These are phyloP conservation scores for Plasmopara viticola DNA, from an alignment of 352 stramenopile genomes.

Conservation along the genomic window DNA sequence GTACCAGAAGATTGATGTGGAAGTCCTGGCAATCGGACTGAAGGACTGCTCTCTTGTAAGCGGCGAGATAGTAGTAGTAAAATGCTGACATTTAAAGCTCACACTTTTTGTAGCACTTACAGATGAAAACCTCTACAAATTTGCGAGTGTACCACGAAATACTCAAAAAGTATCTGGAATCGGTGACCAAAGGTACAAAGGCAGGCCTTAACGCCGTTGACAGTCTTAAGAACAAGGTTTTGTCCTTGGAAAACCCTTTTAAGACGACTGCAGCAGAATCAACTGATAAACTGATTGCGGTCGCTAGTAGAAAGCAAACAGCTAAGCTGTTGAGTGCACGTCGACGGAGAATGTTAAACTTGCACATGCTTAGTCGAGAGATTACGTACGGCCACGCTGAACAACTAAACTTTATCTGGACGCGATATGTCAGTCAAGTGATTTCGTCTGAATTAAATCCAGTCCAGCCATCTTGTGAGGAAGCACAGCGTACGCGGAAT, in stretches of 20 bases:
- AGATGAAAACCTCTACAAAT: constrained; percentile 22
- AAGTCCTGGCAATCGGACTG: constrained; percentile 48
- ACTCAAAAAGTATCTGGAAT: constrained; percentile 41
- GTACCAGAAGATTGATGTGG: constrained; percentile 47
- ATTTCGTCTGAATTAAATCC: constrained; percentile 37
- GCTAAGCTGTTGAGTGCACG: constrained; percentile 57
- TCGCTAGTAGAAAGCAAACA: constrained; percentile 35
- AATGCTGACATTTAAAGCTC: constrained; percentile 3
- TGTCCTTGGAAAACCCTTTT: constrained; percentile 72
- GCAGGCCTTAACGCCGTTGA: constrained; percentile 22
- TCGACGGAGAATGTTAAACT: constrained; percentile 40
- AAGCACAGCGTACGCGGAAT: constrained; percentile 17
- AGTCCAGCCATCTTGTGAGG: constrained; percentile 13
- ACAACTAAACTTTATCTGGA: constrained; percentile 62
- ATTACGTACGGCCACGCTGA: constrained; percentile 56
- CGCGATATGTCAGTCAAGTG: constrained; percentile 48
- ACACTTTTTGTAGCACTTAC: constrained; percentile 17
- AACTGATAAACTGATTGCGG: constrained; percentile 19
- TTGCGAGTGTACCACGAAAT: constrained; percentile 23
- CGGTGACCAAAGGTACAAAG: constrained; percentile 18
- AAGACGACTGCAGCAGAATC: constrained; percentile 33
- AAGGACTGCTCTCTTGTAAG: constrained; percentile 66
- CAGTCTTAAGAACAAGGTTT: constrained; percentile 73
- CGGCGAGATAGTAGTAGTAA: neutral
- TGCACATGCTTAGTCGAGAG: constrained; percentile 45